Base-by-base conservation (phyloP, 1,284 basidiomycete species). In the Microbotryum saponariae region DNA sequence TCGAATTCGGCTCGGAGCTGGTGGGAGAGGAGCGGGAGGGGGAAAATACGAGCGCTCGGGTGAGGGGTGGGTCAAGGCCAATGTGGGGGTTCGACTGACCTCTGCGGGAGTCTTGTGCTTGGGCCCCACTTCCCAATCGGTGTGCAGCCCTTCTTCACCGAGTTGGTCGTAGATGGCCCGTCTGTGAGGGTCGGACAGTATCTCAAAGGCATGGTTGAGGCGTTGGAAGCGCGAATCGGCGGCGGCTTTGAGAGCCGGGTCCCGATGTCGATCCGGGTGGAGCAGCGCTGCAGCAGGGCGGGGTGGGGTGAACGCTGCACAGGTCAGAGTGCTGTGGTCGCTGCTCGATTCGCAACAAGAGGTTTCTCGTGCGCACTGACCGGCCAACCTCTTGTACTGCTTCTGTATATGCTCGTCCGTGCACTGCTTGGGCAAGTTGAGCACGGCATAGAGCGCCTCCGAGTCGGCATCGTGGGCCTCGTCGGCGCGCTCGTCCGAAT, bases 241-340 rank as follows among this genome's bases (percentile, higher is more conserved):
- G 1, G 82, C 79, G 45, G 77, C 79, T 73, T 83, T 85, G 61
- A 80, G 76, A 6, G 75, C 72, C 56, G 82, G 79, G 69, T 83
- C 82, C n/a, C 77, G 79, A 65, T 90, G 87, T 72, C 86, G 89
- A 79, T 91, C 89, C 4, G 89, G 89, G 70, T 91, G 88, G 61
- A 89, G 87, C n/a, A 85, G 75, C n/a, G 89, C 73, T 49, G 56
- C n/a, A 27, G 4, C 25, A 25, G 25, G 23, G 29, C 2, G n/a
- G 9, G 9, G 37, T 12, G 12, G 31, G 12, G 31, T 31, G 8
- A 23, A 27, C 48, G 21, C 27, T 50, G 7, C 9, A 31, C 8
- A 9, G 10, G 27, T 21, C 7, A 27, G 48, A 49, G 31, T 52
- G 51, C 31, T 23, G 29, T 27, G 12, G 29, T 27, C 8, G 51